Percentiles rank a stretch among this genome's conserved stretches.
phyloP scores from a whole-genome alignment of 768 basidiomycete genomes.

The Boletus pseudopeckii region DNA sequence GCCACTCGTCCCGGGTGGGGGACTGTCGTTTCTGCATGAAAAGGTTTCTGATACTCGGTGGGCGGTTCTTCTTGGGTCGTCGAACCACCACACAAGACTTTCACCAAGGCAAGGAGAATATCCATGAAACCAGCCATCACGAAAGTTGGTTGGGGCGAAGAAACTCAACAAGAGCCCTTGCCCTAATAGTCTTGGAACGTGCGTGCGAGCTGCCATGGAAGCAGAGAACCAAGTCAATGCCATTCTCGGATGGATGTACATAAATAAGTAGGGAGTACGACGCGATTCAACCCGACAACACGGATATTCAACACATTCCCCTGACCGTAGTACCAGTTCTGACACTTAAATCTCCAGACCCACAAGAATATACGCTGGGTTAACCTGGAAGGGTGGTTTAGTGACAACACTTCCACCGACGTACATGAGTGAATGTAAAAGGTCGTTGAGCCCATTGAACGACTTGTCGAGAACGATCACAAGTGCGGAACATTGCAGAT shows the following conservation, averaged over 20 bases:
- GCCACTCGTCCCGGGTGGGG: conserved; percentile 1
- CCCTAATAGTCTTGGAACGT: not conserved
- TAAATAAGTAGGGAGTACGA: conserved; percentile 3
- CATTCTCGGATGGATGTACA: conserved; percentile 14
- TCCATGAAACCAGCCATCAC: conserved; percentile 27
- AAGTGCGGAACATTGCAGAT: conserved; percentile 69
- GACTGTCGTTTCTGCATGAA: not conserved
- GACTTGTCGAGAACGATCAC: conserved; percentile 78
- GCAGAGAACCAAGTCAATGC: not conserved
- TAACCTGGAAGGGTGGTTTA: conserved; percentile 70
- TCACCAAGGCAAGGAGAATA: conserved; percentile 23
- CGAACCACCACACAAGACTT: conserved; percentile 23
- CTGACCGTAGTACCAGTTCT: conserved; percentile 12
- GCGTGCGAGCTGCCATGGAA: not conserved
- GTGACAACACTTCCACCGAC: conserved; percentile 85
- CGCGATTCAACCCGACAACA: conserved; percentile 26
- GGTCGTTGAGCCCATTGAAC: conserved; percentile 63
- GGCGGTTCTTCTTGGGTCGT: conserved; percentile 11
- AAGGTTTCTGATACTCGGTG: not conserved
- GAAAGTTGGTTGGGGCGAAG: not conserved
- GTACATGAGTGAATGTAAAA: conserved; percentile 90
- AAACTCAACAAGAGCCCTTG: not conserved
- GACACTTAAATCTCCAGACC: conserved; percentile 70
- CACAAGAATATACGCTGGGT: conserved; percentile 77
- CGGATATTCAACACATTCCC: conserved; percentile 26